phyloP scores from a whole-genome alignment of 1,284 basidiomycete species.

The Ustilago vetiveriae region DNA sequence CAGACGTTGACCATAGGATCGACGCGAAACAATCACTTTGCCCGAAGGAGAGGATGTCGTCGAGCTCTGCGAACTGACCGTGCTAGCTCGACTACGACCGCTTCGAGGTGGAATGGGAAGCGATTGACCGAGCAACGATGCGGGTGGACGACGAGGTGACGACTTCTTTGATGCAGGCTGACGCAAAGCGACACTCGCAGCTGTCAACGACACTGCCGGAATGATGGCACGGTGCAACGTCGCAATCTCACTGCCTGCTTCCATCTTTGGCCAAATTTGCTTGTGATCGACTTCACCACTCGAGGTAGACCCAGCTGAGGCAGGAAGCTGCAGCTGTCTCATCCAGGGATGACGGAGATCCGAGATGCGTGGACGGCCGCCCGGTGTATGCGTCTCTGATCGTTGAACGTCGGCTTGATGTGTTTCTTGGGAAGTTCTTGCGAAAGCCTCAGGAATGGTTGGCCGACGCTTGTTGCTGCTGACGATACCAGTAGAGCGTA shows the following conservation, averaged over 20 bases:
- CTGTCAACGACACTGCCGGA: conserved; percentile 17
- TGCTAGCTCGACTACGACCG: conserved; percentile 37
- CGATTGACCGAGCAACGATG: conserved; percentile 27
- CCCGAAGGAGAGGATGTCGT: conserved; percentile 30
- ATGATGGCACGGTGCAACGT: too few relatives aligned
- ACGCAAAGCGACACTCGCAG: conserved; percentile 9
- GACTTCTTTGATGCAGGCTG: neutral
- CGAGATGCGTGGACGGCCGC: conserved; percentile 19
- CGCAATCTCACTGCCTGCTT: too few relatives aligned
- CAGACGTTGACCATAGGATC: conserved; percentile 31
- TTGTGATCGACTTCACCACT: neutral
- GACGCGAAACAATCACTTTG: conserved; percentile 39
- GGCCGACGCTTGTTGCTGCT: conserved; percentile 24
- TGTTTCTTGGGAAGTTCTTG: conserved; percentile 1
- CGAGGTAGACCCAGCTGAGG: neutral
- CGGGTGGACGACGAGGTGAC: conserved; percentile 27
- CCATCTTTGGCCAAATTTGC: conserved; percentile 20
- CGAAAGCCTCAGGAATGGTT: conserved; percentile 25
- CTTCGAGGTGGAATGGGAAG: conserved; percentile 40
- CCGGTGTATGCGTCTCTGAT: neutral
- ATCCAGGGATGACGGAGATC: conserved; percentile 41
- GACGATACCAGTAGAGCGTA: conserved; percentile 2
- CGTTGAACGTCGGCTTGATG: neutral
- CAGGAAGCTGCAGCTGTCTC: conserved; percentile 34
- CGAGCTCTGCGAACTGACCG: conserved; percentile 44